Percentiles rank a stretch among this genome's conserved stretches.
These are phyloP conservation scores for Fusarium buharicum DNA, from an alignment of 2,329 filamentous ascomycete genomes.

Conservation along the genomic window DNA sequence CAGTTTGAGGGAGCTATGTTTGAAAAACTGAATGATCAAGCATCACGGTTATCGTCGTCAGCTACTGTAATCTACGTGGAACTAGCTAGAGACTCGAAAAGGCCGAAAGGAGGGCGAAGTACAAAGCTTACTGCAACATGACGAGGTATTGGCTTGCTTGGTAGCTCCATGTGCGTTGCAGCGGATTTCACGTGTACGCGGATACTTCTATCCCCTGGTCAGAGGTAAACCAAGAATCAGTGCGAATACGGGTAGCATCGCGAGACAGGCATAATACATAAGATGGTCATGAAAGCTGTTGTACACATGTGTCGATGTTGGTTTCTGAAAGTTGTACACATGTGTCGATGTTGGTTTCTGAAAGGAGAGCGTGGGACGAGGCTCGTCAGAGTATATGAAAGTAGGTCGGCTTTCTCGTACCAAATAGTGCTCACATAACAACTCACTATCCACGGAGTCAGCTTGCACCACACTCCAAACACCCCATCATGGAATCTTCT, in stretches of 20 bases:
- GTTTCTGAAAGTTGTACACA: not conserved
- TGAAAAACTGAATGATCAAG: slow-evolving; percentile 6
- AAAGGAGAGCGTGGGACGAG: slow-evolving; percentile 7
- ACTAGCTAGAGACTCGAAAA: slow-evolving; percentile 7
- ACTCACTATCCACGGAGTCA: slow-evolving; percentile 32
- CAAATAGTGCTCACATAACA: not conserved
- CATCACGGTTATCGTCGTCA: not conserved
- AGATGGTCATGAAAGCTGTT: slow-evolving; percentile 14
- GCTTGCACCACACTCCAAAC: slow-evolving; percentile 34
- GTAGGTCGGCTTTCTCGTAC: not conserved
- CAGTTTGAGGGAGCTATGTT: not conserved
- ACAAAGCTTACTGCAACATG: slow-evolving; percentile 12
- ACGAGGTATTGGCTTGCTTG: not conserved
- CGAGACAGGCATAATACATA: slow-evolving; percentile 21
- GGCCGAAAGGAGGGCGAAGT: not conserved
- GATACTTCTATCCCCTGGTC: slow-evolving; percentile 20
- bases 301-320: slow-evolving; percentile 3
- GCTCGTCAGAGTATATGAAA: not conserved
- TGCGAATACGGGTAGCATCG: slow-evolving; percentile 39
- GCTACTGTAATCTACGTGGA: not conserved
- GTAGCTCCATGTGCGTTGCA: no score
- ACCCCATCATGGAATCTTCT: slow-evolving; percentile 40
- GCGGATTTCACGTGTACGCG: no score
- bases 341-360: no score
- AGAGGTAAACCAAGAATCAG: slow-evolving; percentile 17